Percentiles rank a stretch among this genome's conserved stretches.
Conservation (phyloP, 2,329 filamentous ascomycete species). For the Tolypocladium pustulatum region DNA sequence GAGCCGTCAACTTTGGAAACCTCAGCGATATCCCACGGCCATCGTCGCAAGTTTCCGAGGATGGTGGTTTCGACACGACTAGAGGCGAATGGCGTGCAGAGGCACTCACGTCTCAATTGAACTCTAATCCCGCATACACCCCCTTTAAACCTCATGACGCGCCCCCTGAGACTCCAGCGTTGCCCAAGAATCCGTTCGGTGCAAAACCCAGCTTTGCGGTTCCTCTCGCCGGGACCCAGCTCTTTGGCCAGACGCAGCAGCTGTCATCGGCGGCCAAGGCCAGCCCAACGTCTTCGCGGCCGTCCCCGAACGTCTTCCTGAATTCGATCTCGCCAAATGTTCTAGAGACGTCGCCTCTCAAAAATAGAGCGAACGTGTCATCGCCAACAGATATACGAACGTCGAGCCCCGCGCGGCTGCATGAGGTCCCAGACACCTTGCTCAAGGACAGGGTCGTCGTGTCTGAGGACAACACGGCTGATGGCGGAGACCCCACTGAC, state of each 20-base stretch:
- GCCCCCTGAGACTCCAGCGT: slow-evolving; percentile 38
- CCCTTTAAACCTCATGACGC: slow-evolving; percentile 16
- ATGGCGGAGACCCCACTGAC: slow-evolving; percentile 13
- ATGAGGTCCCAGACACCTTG: slow-evolving; percentile 19
- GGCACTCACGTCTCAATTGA: slow-evolving; percentile 21
- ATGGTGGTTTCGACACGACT: slow-evolving; percentile 26
- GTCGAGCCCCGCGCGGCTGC: slow-evolving; percentile 28
- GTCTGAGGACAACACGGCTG: slow-evolving; percentile 14
- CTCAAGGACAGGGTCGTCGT: slow-evolving; percentile 9
- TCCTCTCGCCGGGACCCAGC: slow-evolving; percentile 32
- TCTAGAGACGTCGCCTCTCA: slow-evolving; percentile 36
- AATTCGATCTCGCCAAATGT: slow-evolving; percentile 36
- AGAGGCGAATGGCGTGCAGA: slow-evolving; percentile 27
- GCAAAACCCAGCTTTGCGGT: slow-evolving; percentile 20
- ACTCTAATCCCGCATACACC: slow-evolving; percentile 17
- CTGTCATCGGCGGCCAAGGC: slow-evolving; percentile 39
- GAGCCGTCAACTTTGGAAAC: slow-evolving; percentile 35
- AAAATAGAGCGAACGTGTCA: slow-evolving; percentile 35
- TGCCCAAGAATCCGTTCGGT: slow-evolving; percentile 37
- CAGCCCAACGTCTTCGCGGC: slow-evolving; percentile 48
- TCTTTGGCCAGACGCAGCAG: slow-evolving; percentile 46
- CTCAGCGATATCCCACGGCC: slow-evolving; percentile 23
- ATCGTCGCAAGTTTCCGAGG: slow-evolving; percentile 31
- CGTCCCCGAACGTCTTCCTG: slow-evolving; percentile 38
- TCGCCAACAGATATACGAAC: slow-evolving; percentile 30